Evolutionary conservation across 2,329 filamentous ascomycete species (phyloP).

Genomic region (Epichloe uncinata): DNA sequence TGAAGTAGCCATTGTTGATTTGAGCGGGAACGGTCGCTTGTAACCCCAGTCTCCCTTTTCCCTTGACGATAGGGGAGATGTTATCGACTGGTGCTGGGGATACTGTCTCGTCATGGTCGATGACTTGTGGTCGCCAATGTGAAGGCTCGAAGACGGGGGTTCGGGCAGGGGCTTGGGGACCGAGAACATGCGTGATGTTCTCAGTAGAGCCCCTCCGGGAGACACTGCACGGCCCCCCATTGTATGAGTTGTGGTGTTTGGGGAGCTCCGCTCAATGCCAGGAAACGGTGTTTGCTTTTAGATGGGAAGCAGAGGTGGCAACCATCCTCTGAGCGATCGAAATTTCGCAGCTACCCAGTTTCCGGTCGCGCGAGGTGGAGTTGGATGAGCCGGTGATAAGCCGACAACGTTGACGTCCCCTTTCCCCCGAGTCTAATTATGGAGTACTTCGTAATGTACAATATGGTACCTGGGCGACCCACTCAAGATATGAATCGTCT

Average conservation of each 20-base stretch:
- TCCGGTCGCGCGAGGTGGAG: conserved; percentile 2
- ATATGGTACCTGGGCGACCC: not conserved
- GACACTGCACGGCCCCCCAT: conserved; percentile 31
- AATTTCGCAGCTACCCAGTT: conserved; percentile 16
- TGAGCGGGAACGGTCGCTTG: conserved; percentile 69
- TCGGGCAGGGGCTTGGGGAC: conserved; percentile 62
- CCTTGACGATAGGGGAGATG: conserved; percentile 60
- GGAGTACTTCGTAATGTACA: too few species aligned
- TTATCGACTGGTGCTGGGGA: conserved; percentile 74
- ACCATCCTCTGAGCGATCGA: conserved; percentile 5
- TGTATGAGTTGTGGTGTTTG: conserved; percentile 13
- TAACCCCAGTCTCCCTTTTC: conserved; percentile 81
- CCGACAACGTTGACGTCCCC: not conserved
- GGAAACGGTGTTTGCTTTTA: conserved; percentile 5
- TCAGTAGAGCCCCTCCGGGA: conserved; percentile 57
- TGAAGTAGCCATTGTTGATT: conserved; percentile 57
- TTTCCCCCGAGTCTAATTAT: too few species aligned
- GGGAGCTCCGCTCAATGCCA: conserved; percentile 18
- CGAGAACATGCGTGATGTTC: conserved; percentile 81
- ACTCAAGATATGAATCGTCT: not conserved
- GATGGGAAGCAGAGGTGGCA: conserved; percentile 4
- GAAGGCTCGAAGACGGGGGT: conserved; percentile 35
- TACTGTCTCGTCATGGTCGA: conserved; percentile 51
- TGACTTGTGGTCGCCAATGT: conserved; percentile 23
- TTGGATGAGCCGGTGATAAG: conserved; percentile 18